Evolutionary conservation across 1,284 basidiomycete species (phyloP), one percentile per base, ranked within the genome.

Genomic region (Sanghuangporus sanghuang): DNA sequence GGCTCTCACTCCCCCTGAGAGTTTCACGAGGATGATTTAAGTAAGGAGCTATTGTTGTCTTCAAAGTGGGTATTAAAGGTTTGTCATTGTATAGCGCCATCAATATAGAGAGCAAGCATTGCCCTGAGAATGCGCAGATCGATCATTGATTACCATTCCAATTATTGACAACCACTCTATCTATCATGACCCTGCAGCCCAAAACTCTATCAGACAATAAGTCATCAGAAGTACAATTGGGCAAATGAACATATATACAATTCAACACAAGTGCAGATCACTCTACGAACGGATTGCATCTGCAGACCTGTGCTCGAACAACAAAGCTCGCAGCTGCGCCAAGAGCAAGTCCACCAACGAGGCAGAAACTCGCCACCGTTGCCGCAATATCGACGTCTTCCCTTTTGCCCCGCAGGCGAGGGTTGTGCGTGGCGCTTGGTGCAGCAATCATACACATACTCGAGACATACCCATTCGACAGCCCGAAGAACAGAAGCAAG

Each of bases 341-440:
- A 0, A 85, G 61, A 2, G 84, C 85, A 59, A 96, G 77, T 2
- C 93, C 93, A 3, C 85, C 85, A 1, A 93, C 87, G 16, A 94
- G 73, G 67, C 83, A 92, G 74, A 94, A 95, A 65, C 83, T 87
- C 1, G 86, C 86, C 8, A 96, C 80, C 0, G 89, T 90, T 3
- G 92, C 92, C 3, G 92, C 92, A 21, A 91, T 80, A 69, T 95
- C 93, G 38, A 93, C 87, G 69, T 95, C 90, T 61, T 90, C 85
- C 69, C 74, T 81, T 68, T 81, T 76, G 3, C 86, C 84, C 67
- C 80, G 79, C 54, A 93, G 72, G 58, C 81, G 77, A 12, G 84
- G 83, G 70, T 93, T 93, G 71, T 90, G 88, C 67, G 87, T 81
- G 3, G 89, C 71, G 4, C 88, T 91, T 3, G 89, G 80, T 7